Base-by-base conservation (phyloP, 805 yeast species). In the Nakazawaea holstii region DNA sequence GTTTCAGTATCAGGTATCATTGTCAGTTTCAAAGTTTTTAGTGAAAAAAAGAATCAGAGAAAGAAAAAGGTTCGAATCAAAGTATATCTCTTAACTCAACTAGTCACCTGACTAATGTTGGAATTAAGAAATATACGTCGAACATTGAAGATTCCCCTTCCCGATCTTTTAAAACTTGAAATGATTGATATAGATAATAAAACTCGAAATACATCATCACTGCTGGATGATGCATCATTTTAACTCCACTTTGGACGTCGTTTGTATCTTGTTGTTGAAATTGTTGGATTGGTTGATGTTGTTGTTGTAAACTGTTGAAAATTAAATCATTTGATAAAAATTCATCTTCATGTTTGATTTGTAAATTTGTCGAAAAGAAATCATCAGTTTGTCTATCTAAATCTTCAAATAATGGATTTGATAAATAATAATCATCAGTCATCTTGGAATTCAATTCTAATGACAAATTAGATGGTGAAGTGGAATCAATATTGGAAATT, bases 191-290 rank as follows among this genome's bases (percentile, higher is more conserved):
- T 5, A 20, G 24, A 20, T 20, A 20, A 20, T 20, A 3, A 20
- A 20, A 20, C 24, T 20, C 5, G 24, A 20, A 20, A 20, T 20
- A 26, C 49, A 59, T 55, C 69, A 65, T 58, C 66, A 49, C 68
- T 64, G 69, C 69, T 65, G 68, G 66, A 65, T 62, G 66, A 62
- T 65, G 69, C 69, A 65, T 67, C 57, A 60, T 59, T 59, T 64
- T 64, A 64, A 59, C 61, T 54, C 61, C 59, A 53, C 63, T 57
- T 4, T 39, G 31, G 41, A 11, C 6, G 8, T 35, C 20, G 13
- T 9, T 35, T 35, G 17, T 35, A 8, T 38, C 55, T 58, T 61
- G 58, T 55, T 60, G 49, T 36, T 15, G 31, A 48, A 43, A 35
- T 31, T 38, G 15, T 52, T 54, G 48, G 45, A 50, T 31, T 45